Evolutionary conservation across 2,329 filamentous ascomycete species (phyloP).

Genomic region (Diaporthe capsici): DNA sequence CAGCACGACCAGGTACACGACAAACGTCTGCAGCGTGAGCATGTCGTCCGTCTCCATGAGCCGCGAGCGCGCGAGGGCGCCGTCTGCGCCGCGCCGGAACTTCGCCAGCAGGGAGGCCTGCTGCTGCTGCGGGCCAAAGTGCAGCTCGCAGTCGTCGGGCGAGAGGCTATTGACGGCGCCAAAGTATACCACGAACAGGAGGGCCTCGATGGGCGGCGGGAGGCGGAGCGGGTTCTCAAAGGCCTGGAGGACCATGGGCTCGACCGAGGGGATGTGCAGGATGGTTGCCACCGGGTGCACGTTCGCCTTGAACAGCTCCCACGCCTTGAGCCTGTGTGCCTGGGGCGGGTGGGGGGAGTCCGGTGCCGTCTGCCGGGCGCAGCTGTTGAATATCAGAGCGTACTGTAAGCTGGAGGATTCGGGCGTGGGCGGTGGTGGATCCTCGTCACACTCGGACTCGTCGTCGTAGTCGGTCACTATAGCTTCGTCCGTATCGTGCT

Average conservation of each 20-base stretch:
- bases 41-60: constrained; percentile 71
- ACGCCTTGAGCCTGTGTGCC: background rate
- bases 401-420: background rate
- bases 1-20: constrained; percentile 67
- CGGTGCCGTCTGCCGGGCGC: background rate
- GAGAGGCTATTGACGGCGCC: constrained; percentile 52
- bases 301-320: background rate
- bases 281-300: constrained; percentile 6
- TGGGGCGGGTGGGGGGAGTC: background rate
- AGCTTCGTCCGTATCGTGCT: background rate
- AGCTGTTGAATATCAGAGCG: constrained; percentile 15
- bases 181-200: constrained; percentile 59
- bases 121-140: background rate
- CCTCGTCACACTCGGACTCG: constrained; percentile 11
- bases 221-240: constrained; percentile 42
- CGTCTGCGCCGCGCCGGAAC: constrained; percentile 61
- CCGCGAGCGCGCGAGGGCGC: constrained; percentile 69
- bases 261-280: constrained; percentile 20
- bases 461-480: background rate
- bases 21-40: constrained; percentile 70
- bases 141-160: constrained; percentile 51
- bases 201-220: constrained; percentile 55
- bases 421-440: background rate
- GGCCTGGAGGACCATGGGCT: constrained; percentile 11
- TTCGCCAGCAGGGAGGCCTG: background rate